Base-by-base conservation (phyloP, 1,284 basidiomycete genomes). In the Fomitopsis schrenkii region DNA sequence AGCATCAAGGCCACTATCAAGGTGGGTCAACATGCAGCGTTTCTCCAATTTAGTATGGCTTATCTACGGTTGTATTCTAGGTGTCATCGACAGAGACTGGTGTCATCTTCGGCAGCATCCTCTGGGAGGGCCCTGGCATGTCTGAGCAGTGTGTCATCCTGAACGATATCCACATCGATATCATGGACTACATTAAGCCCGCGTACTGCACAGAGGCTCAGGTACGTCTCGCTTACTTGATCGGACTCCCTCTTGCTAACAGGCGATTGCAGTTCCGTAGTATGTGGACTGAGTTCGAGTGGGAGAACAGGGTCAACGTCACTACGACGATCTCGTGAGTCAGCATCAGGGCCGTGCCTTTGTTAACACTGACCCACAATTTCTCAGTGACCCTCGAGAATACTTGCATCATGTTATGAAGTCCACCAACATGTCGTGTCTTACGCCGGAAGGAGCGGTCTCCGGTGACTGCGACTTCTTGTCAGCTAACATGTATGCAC, bases 181-280 rank as follows among this genome's bases (percentile, higher is more conserved):
- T 99, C 68, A 97, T 99, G 93, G 97, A 98, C 76, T 99, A 98
- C 76, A 99, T 99, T 80, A 95, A 97, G 75, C 96, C 97, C 0
- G 94, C 95, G 4, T 93, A 93, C 72, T 97, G 95, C 77, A 97
- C 91, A 62, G 97, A 99, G 75, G 88, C 92, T 36, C 93, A 97
- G 85, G 94, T 94, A 71, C 63, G 83, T 72, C 30, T 33, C 30
- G 30, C 30, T 5, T 33, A 33, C 30, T 33, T 33, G 30, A 33
- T 33, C 30, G 2, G 30, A 33, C 30, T 22, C 22, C 22, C 48
- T 57, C 42, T 15, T 45, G 57, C 55, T 46, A 55, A 45, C 58
- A 15, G 12, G 15, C 15, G n/a, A 45, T 35, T 59, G 10, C 74
- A 94, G 91, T 97, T 97, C 86, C 86, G 95, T 42, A 93, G 86